Conservation (phyloP, 495 filamentous ascomycete species). For the Umbilicaria muhlenbergii region DNA sequence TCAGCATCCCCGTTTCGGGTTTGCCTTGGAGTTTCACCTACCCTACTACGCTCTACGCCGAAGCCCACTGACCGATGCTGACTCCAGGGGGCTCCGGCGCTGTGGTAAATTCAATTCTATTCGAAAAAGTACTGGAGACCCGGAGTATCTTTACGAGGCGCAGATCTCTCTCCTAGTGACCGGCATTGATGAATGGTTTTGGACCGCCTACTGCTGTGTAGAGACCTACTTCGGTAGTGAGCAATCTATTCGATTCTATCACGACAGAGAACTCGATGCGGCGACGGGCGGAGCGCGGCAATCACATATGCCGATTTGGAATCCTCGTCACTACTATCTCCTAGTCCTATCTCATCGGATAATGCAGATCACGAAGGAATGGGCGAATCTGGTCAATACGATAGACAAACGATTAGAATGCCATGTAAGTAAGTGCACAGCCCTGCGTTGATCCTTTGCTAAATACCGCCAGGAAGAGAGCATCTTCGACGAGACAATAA, state of each 20-base stretch:
- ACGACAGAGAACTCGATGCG: neutral
- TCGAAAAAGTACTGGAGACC: neutral
- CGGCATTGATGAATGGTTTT: constrained; percentile 16
- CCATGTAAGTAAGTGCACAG: neutral
- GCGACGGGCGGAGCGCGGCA: neutral
- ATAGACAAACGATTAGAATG: neutral
- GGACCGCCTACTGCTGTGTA: constrained; percentile 16
- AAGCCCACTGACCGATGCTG: constrained; percentile 1
- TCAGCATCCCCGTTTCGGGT: neutral
- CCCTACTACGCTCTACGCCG: constrained; percentile 17
- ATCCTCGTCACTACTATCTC: neutral
- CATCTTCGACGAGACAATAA: neutral
- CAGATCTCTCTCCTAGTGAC: constrained; percentile 16
- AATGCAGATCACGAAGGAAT: constrained; percentile 1
- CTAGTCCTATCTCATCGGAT: neutral
- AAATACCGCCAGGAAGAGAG: neutral
- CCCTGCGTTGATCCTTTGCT: neutral
- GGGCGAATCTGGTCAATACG: neutral
- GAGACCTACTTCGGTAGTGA: constrained; percentile 16
- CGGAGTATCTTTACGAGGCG: constrained; percentile 14
- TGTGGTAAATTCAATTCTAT: constrained; percentile 2
- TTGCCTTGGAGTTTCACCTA: constrained; percentile 18
- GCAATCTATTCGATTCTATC: constrained; percentile 1
- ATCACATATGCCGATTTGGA: neutral
- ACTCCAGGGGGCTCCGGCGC: constrained; percentile 10